Conservation (phyloP, 495 filamentous ascomycete species). For the Lophiostoma macrostomum region DNA sequence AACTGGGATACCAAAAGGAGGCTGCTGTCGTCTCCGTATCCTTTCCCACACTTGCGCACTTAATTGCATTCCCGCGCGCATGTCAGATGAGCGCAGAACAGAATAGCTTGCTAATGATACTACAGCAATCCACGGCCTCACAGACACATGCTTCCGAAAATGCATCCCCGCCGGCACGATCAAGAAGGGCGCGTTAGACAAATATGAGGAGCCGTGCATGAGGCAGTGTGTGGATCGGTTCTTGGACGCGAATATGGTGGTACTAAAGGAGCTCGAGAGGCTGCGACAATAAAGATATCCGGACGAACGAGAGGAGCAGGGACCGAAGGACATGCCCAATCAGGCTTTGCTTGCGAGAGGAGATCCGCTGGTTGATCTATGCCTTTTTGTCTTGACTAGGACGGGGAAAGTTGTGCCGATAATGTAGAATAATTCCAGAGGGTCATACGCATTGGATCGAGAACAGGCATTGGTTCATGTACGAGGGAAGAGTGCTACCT, state of each 20-base stretch:
- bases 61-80: neutral
- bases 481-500: no score
- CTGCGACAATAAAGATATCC: constrained; percentile 50
- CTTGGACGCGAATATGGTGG: constrained; percentile 78
- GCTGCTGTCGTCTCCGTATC: neutral
- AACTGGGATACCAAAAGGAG: no score
- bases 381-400: no score
- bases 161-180: constrained; percentile 69
- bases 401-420: no score
- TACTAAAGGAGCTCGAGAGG: constrained; percentile 73
- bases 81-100: no score
- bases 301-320: no score
- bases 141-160: constrained; percentile 90
- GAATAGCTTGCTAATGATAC: neutral
- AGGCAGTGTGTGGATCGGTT: constrained; percentile 92
- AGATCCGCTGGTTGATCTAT: no score
- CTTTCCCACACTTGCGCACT: neutral
- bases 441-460: no score
- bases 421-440: no score
- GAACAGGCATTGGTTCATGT: no score
- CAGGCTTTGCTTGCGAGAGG: no score
- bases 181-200: constrained; percentile 64
- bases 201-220: constrained; percentile 72
- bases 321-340: no score
- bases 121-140: constrained; percentile 71